Evolutionary conservation across 78 protist genomes (phyloP).

Genomic region (Trichosphaerium sp.): DNA sequence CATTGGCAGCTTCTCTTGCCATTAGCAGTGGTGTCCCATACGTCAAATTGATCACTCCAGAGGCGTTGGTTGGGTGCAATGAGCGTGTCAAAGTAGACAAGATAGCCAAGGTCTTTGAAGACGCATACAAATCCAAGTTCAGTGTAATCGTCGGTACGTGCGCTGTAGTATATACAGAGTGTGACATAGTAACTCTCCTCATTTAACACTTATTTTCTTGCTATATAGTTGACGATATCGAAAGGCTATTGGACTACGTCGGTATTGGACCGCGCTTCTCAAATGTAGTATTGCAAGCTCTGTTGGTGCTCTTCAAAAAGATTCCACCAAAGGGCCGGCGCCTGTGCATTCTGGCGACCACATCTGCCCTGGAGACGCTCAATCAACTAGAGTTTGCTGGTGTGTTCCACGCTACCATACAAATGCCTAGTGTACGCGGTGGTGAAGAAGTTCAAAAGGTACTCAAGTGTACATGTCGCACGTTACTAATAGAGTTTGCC

Average conservation of each 20-base stretch:
- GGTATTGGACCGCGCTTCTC: slow-evolving; percentile 94
- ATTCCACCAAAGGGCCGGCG: slow-evolving; percentile 76
- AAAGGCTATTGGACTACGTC: slow-evolving; percentile 87
- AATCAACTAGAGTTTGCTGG: slow-evolving; percentile 16
- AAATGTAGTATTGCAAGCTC: slow-evolving; percentile 83
- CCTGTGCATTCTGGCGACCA: slow-evolving; percentile 83
- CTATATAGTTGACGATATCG: slow-evolving; percentile 91
- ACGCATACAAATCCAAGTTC: slow-evolving; percentile 92
- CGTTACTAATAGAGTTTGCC: slow-evolving; percentile 1
- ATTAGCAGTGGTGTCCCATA: slow-evolving; percentile 74
- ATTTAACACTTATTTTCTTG: slow-evolving; percentile 75
- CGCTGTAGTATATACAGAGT: background rate
- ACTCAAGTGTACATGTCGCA: slow-evolving; percentile 17
- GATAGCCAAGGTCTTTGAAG: slow-evolving; percentile 87
- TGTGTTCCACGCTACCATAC: background rate
- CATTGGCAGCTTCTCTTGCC: slow-evolving; percentile 87
- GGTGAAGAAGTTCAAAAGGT: slow-evolving; percentile 48
- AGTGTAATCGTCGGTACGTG: too few relatives aligned
- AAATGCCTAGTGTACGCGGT: background rate
- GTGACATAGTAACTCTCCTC: background rate
- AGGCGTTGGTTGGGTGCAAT: slow-evolving; percentile 56
- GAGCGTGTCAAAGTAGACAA: slow-evolving; percentile 49
- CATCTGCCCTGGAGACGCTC: slow-evolving; percentile 32
- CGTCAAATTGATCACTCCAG: slow-evolving; percentile 79
- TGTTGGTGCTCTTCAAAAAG: slow-evolving; percentile 64